Base-by-base conservation (phyloP, 345 rosid genomes). In the Populus tremula region DNA sequence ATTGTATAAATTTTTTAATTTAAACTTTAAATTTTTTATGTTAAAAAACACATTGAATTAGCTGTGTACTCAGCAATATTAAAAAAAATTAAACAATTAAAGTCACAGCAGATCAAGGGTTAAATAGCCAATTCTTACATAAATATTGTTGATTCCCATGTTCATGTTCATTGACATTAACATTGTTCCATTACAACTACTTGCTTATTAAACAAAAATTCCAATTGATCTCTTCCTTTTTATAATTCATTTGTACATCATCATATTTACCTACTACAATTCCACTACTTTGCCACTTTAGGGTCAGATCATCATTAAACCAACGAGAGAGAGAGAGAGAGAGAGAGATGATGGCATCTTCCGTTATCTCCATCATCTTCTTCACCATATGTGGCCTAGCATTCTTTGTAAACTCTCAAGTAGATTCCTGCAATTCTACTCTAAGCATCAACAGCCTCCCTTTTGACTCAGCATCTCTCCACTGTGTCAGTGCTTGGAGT, bases 401-500 rank as follows among this genome's bases (percentile, higher is more conserved):
- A 53, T 6, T 4, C 23, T n/a, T 69, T n/a, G 73, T 47, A 5
- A 74, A 38, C 31, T 71, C 86, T 4, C 83, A 80, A 36, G 66
- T 81, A 16, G 86, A 84, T 78, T 80, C 86, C 5, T 84, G 86
- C 81, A 43, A 2, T 70, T 79, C 92, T 36, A 78, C 76, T 72
- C 75, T 87, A 23, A 83, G 72, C 47, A 74, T 92, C 59, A 75
- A 72, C 8, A 56, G 50, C 70, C 81, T 82, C 25, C 83, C 87
- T 75, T 85, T 90, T 63, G 83, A 87, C 72, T 3, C 82, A 1
- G 50, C 85, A n/a, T 82, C 89, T 59, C 90, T 90, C 73, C 80
- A 78, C 5, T 92, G 97, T 77, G 66, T 79, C n/a, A 36, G 84
- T 13, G 91, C 81, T 11, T 92, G 97, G 97, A 29, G 11, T 49